Percentiles rank a stretch among this genome's conserved stretches.
These are phyloP conservation scores for Wickerhamiella dianesei DNA, from an alignment of 805 yeast species.

Conservation along the genomic window DNA sequence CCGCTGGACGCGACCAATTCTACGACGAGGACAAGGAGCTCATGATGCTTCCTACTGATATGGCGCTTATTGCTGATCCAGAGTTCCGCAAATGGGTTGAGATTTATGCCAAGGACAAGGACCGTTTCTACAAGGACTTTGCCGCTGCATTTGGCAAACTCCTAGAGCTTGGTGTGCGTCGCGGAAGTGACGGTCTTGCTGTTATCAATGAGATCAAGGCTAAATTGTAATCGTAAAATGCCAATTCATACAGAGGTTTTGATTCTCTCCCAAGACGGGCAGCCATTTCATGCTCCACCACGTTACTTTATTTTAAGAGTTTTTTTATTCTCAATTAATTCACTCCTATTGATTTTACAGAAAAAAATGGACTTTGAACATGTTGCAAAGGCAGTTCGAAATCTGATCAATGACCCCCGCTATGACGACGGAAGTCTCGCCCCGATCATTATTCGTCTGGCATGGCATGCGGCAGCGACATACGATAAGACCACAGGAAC, in stretches of 20 bases:
- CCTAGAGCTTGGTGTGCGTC: slow-evolving; percentile 62
- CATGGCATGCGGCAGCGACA: slow-evolving; percentile 82
- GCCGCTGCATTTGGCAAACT: slow-evolving; percentile 53
- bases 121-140: slow-evolving; percentile 49
- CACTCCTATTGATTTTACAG: too few relatives aligned
- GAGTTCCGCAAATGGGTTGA: slow-evolving; percentile 48
- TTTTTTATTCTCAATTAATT: too few relatives aligned
- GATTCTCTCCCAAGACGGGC: too few relatives aligned
- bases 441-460: slow-evolving; percentile 63
- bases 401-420: slow-evolving; percentile 31
- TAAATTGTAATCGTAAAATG: slow-evolving; percentile 6
- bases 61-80: slow-evolving; percentile 51
- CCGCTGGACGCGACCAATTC: slow-evolving; percentile 28
- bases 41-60: slow-evolving; percentile 83
- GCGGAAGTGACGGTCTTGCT: slow-evolving; percentile 35
- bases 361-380: slow-evolving; percentile 28
- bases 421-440: slow-evolving; percentile 59
- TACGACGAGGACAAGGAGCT: slow-evolving; percentile 43
- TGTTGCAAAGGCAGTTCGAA: slow-evolving; percentile 27
- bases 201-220: slow-evolving; percentile 20
- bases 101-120: slow-evolving; percentile 53
- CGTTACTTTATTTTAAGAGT: too few relatives aligned
- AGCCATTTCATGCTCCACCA: background rate
- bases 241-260: background rate
- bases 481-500: slow-evolving; percentile 44